Conservation (phyloP, 2,329 filamentous ascomycete genomes). For the Pseudogymnoascus sp. region DNA sequence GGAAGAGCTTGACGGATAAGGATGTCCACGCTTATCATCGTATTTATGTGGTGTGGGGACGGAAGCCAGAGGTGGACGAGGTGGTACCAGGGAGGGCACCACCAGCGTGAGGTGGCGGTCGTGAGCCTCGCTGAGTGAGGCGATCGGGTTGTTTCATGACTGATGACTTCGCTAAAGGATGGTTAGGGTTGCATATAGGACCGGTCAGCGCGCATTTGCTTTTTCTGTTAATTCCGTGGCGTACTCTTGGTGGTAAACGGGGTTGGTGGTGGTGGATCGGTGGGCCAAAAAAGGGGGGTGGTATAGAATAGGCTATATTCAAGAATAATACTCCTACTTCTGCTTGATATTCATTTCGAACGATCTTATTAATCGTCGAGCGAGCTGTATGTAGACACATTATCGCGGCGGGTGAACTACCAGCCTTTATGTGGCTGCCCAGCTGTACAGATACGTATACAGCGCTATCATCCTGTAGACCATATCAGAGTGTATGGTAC, state of each 20-base stretch:
- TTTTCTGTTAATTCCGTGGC: neutral
- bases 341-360: neutral
- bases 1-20: slow-evolving; percentile 20
- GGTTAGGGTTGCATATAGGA: slow-evolving; percentile 5
- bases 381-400: neutral
- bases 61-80: slow-evolving; percentile 15
- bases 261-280: neutral
- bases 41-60: slow-evolving; percentile 25
- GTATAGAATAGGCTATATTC: neutral
- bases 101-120: neutral
- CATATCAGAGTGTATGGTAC: too few species aligned
- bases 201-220: slow-evolving; percentile 2
- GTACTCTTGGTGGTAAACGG: neutral
- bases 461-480: too few species aligned
- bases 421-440: too few species aligned
- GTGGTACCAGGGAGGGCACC: neutral
- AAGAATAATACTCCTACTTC: neutral
- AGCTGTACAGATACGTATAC: too few species aligned
- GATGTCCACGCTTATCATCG: slow-evolving; percentile 25
- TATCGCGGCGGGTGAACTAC: too few species aligned
- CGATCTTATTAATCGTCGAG: neutral
- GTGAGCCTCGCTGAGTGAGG: neutral
- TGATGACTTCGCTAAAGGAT: slow-evolving; percentile 2
- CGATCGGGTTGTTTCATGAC: neutral
- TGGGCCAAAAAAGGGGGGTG: neutral